Conservation (phyloP, 495 filamentous ascomycete species). For the Neurospora terricola region DNA sequence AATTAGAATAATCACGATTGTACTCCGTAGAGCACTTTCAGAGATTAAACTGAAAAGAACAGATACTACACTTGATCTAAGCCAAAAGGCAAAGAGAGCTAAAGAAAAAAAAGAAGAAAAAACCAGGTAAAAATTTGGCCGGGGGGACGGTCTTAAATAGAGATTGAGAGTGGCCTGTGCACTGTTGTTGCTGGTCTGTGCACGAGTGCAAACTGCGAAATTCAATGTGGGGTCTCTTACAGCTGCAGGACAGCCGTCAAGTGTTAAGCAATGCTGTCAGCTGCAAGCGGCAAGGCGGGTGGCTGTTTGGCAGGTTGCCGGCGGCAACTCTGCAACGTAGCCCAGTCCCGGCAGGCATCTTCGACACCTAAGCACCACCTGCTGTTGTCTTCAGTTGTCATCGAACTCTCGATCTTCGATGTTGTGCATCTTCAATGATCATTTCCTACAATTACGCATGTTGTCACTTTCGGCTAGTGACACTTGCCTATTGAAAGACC, state of each 20-base stretch:
- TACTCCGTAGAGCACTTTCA: slow-evolving; percentile 56
- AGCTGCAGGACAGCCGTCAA: not conserved
- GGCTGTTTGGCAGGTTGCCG: not conserved
- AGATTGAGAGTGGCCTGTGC: slow-evolving; percentile 6
- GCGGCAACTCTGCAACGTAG: not conserved
- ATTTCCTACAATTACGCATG: too few relatives aligned
- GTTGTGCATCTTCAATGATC: not conserved
- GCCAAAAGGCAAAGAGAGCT: slow-evolving; percentile 54
- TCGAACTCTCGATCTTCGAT: not conserved
- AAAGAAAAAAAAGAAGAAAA: slow-evolving; percentile 21
- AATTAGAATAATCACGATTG: slow-evolving; percentile 82
- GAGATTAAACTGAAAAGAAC: slow-evolving; percentile 98
- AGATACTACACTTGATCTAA: slow-evolving; percentile 99
- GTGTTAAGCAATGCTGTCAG: not conserved
- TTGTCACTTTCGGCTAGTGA: too few relatives aligned
- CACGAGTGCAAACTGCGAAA: slow-evolving; percentile 3
- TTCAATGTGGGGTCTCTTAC: not conserved
- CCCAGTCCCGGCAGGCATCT: not conserved
- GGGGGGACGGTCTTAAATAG: slow-evolving; percentile 5
- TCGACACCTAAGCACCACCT: not conserved
- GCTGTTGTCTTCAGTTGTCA: not conserved
- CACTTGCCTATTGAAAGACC: too few relatives aligned
- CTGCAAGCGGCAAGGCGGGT: not conserved
- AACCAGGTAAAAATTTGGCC: not conserved
- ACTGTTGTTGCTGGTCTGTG: slow-evolving; percentile 2